Conservation (phyloP, 768 basidiomycete genomes). For the Hericium alpestre region DNA sequence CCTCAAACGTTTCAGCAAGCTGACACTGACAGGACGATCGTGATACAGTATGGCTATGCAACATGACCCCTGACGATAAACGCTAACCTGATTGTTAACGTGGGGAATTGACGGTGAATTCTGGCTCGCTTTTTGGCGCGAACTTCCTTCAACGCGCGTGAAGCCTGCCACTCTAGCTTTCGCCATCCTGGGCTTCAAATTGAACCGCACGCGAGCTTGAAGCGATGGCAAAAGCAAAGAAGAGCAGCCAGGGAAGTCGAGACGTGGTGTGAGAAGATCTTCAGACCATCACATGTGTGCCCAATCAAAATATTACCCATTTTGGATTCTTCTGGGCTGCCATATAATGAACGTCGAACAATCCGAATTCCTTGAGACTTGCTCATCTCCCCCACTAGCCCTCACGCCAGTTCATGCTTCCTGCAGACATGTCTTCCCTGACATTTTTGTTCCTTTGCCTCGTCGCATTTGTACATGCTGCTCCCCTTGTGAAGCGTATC, state of each 20-base stretch:
- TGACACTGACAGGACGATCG: no score
- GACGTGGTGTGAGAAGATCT: not conserved
- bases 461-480: conserved; percentile 3
- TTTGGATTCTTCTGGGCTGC: not conserved
- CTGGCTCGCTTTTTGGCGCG: no score
- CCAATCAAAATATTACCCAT: not conserved
- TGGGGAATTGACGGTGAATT: no score
- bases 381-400: not conserved
- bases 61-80: no score
- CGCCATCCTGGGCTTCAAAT: no score
- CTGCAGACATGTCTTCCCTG: not conserved
- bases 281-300: not conserved
- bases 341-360: not conserved
- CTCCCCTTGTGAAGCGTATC: conserved; percentile 6
- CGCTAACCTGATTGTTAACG: no score
- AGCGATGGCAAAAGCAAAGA: no score
- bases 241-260: not conserved
- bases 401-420: not conserved
- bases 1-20: no score
- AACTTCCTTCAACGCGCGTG: no score
- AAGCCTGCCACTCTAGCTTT: no score
- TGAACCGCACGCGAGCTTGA: no score
- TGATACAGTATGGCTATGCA: no score
- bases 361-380: not conserved
- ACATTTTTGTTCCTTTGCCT: conserved; percentile 2